Percentiles rank a stretch among this genome's conserved stretches.
Evolutionary conservation across 768 basidiomycete species (phyloP).

Genomic region (Amanita muscaria): DNA sequence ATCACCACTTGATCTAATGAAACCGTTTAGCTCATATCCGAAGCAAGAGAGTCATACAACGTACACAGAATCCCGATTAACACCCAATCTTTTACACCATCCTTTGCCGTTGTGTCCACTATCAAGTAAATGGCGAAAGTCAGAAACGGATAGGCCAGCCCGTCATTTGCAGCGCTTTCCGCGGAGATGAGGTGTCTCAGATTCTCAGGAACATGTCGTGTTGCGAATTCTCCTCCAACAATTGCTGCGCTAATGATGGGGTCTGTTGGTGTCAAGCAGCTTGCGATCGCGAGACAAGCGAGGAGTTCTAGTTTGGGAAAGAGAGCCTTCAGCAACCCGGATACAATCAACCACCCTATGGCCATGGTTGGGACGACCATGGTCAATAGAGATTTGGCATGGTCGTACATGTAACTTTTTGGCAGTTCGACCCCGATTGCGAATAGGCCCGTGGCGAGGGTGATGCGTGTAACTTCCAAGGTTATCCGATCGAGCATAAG

Average conservation of each 20-base stretch:
- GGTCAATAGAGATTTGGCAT: slow-evolving; percentile 58
- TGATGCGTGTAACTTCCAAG: slow-evolving; percentile 72
- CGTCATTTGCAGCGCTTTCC: slow-evolving; percentile 94
- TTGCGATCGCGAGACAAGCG: slow-evolving; percentile 77
- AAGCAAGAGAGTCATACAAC: slow-evolving; percentile 29
- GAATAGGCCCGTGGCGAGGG: slow-evolving; percentile 88
- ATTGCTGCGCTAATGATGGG: slow-evolving; percentile 86
- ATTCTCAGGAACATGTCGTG: slow-evolving; percentile 60
- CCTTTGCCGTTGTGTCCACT: slow-evolving; percentile 49
- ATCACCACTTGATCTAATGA: slow-evolving; percentile 8
- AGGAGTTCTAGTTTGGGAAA: slow-evolving; percentile 67
- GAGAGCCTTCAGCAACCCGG: slow-evolving; percentile 58
- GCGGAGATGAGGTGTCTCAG: slow-evolving; percentile 77
- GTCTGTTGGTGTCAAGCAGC: slow-evolving; percentile 90
- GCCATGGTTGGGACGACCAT: slow-evolving; percentile 84
- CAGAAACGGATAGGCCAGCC: slow-evolving; percentile 90
- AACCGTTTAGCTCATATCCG: too few species aligned
- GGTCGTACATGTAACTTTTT: slow-evolving; percentile 69
- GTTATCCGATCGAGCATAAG: slow-evolving; percentile 51
- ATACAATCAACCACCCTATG: slow-evolving; percentile 70
- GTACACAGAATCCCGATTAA: slow-evolving; percentile 76
- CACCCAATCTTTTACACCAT: slow-evolving; percentile 79
- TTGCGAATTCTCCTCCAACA: slow-evolving; percentile 66
- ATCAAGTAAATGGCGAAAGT: slow-evolving; percentile 81
- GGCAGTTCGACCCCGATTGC: slow-evolving; percentile 95